A percentile compares a stretch with the other conserved stretches of the same genome.
Evolutionary conservation across 2,329 filamentous ascomycete species (phyloP).

Genomic region (Xylariaceae sp.): DNA sequence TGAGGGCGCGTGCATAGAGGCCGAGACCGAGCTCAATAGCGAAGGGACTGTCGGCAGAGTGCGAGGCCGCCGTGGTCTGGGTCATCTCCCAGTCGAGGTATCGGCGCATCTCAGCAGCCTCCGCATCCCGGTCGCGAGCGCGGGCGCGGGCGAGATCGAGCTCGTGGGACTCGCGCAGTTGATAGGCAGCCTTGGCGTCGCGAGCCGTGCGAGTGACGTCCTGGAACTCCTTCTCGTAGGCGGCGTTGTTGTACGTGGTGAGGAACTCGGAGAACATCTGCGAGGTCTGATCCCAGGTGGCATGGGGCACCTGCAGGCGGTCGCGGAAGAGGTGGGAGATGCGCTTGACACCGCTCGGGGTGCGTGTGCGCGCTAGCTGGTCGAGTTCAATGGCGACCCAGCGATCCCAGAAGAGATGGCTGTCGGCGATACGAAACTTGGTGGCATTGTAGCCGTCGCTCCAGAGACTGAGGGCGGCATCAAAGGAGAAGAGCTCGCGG

Average conservation of each 20-base stretch:
- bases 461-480: conserved; percentile 62
- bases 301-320: conserved; percentile 66
- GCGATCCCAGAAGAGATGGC: conserved; percentile 72
- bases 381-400: conserved; percentile 69
- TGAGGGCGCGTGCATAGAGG: conserved; percentile 74
- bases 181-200: conserved; percentile 58
- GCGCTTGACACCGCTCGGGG: conserved; percentile 54
- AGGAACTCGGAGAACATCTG: conserved; percentile 70
- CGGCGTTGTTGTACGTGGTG: conserved; percentile 62
- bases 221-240: conserved; percentile 71
- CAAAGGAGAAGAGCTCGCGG: conserved; percentile 65
- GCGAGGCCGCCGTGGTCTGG: conserved; percentile 50
- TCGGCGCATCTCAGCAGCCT: conserved; percentile 50
- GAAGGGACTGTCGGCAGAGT: conserved; percentile 38
- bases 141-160: conserved; percentile 57
- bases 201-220: conserved; percentile 58
- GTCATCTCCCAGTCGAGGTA: conserved; percentile 84
- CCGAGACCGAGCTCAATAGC: conserved; percentile 51
- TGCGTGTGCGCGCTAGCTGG: conserved; percentile 53
- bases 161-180: conserved; percentile 63
- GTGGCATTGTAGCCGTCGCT: conserved; percentile 66
- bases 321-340: conserved; percentile 66
- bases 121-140: conserved; percentile 49
- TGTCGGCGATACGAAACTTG: conserved; percentile 69
- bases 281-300: conserved; percentile 69